These are phyloP conservation scores for Cyberlindnera euphorbiae DNA, from an alignment of 805 yeast genomes.

Conservation along the genomic window DNA sequence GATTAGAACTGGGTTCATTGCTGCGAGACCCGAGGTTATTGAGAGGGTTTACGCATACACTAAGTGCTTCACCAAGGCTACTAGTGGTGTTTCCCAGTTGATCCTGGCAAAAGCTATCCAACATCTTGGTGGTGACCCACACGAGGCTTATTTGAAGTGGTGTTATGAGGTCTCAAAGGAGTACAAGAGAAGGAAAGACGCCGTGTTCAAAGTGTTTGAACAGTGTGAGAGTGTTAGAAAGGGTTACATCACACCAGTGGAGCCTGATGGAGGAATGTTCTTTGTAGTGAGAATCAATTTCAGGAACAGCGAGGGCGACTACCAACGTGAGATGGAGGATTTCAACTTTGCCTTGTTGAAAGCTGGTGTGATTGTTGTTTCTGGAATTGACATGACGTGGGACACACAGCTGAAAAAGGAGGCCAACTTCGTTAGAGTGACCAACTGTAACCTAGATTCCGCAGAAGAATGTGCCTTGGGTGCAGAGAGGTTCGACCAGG, in stretches of 20 bases:
- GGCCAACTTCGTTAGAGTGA: conserved; percentile 11
- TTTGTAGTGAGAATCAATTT: conserved; percentile 38
- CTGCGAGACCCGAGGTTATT: conserved; percentile 51
- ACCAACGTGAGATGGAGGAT: conserved; percentile 3
- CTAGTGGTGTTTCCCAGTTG: conserved; percentile 67
- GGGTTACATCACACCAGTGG: conserved; percentile 39
- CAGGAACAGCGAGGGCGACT: conserved; percentile 1
- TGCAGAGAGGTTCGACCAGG: conserved; percentile 5
- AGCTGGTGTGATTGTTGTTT: conserved; percentile 7
- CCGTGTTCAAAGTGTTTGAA: conserved; percentile 30
- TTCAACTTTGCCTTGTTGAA: conserved; percentile 6
- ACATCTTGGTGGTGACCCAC: conserved; percentile 62
- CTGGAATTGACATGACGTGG: conserved; percentile 13
- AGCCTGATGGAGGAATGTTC: conserved; percentile 64
- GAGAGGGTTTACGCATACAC: conserved; percentile 49
- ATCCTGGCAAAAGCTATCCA: conserved; percentile 49
- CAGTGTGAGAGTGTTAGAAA: conserved; percentile 37
- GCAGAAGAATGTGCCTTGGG: conserved; percentile 6
- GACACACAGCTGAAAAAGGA: conserved; percentile 1
- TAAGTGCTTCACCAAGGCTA: conserved; percentile 64
- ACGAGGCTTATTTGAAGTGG: conserved; percentile 65
- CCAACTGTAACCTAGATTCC: conserved; percentile 2
- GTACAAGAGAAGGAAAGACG: conserved; percentile 41
- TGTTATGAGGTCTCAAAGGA: conserved; percentile 42
- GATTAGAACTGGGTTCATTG: conserved; percentile 65